These are phyloP conservation scores for Calonectria crousiana DNA, from an alignment of 2,329 filamentous ascomycete genomes.

Conservation along the genomic window DNA sequence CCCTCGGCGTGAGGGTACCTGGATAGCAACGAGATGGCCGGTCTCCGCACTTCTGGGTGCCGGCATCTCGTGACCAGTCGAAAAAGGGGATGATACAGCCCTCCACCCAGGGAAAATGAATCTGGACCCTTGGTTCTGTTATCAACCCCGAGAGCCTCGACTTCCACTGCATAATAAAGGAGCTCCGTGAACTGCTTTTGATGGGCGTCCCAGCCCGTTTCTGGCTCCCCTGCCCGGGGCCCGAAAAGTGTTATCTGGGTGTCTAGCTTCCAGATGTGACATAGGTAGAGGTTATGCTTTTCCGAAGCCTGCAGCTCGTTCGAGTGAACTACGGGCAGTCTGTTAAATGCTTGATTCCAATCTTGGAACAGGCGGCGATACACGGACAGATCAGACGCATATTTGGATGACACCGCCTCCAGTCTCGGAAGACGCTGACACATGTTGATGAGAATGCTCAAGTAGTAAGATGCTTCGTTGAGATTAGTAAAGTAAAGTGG, in stretches of 20 bases:
- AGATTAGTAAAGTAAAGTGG: background rate
- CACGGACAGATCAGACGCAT: background rate
- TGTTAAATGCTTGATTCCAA: background rate
- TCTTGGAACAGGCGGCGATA: background rate
- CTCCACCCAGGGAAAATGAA: background rate
- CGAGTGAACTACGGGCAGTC: background rate
- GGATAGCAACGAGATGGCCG: background rate
- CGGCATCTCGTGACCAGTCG: background rate
- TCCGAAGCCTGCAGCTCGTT: background rate
- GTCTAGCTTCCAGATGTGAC: background rate
- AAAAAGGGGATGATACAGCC: background rate
- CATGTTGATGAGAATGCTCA: background rate
- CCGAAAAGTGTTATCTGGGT: background rate
- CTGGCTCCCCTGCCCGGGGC: background rate
- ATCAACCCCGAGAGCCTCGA: background rate
- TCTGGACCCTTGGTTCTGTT: background rate
- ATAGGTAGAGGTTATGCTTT: background rate
- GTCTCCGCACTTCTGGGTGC: background rate
- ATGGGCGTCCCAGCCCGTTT: background rate
- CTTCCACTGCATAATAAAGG: background rate
- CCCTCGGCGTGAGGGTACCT: background rate
- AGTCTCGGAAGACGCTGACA: background rate
- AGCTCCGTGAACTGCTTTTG: background rate
- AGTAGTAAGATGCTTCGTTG: background rate
- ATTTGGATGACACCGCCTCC: background rate